Evolutionary conservation across 352 stramenopile genomes (phyloP).

Genomic region (Phytophthora cactorum): DNA sequence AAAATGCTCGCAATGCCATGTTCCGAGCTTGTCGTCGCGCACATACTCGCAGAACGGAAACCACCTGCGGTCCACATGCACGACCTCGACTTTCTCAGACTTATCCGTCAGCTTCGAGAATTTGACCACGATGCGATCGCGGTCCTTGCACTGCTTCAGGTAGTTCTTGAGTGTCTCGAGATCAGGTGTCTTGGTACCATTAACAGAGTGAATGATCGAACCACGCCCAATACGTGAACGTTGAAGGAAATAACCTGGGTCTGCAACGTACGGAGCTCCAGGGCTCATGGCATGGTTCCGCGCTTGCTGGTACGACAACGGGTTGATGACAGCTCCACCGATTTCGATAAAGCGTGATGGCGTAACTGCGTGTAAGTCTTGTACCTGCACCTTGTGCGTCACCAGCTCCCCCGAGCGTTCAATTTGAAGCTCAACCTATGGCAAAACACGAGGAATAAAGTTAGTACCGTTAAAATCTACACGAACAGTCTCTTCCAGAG

Average conservation of each 20-base stretch:
- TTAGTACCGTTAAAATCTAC: background rate
- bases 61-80: conserved; percentile 92
- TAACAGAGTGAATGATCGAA: conserved; percentile 89
- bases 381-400: conserved; percentile 66
- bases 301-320: conserved; percentile 91
- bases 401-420: conserved; percentile 80
- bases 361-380: conserved; percentile 89
- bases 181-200: conserved; percentile 83
- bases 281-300: conserved; percentile 80
- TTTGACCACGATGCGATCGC: conserved; percentile 87
- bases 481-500: background rate
- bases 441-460: background rate
- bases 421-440: conserved; percentile 81
- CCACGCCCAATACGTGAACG: conserved; percentile 84
- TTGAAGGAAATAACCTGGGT: conserved; percentile 91
- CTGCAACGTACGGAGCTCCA: conserved; percentile 82
- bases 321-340: conserved; percentile 87
- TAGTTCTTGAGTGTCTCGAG: conserved; percentile 86
- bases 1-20: conserved; percentile 81
- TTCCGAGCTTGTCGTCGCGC: conserved; percentile 78
- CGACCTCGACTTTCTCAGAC: conserved; percentile 83
- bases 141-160: conserved; percentile 76
- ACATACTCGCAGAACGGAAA: conserved; percentile 89
- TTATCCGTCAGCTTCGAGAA: conserved; percentile 81
- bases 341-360: conserved; percentile 89